These are phyloP conservation scores for Globisporangium lucens DNA, from an alignment of 352 stramenopile species.

Conservation along the genomic window DNA sequence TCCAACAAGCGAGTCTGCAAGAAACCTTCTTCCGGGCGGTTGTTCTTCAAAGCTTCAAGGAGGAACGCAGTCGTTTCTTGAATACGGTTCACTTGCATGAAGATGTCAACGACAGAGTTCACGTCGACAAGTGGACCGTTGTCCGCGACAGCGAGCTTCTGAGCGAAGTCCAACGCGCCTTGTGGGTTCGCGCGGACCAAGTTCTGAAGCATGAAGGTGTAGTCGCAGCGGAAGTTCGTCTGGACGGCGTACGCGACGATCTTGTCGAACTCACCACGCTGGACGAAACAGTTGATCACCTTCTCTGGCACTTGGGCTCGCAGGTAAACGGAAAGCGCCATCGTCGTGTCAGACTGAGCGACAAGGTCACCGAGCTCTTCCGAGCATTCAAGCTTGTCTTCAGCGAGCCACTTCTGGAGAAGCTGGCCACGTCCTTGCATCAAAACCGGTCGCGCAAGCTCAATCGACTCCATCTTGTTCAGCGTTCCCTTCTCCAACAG, in stretches of 20 bases:
- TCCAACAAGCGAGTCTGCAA: conserved; percentile 99
- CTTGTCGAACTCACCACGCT: conserved; percentile 99
- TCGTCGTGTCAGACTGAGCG: conserved; percentile 93
- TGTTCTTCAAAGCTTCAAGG: conserved; percentile 98
- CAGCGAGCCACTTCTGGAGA: conserved; percentile 99
- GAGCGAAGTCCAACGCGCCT: conserved; percentile 96
- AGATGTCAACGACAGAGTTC: conserved; percentile 98
- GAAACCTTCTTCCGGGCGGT: conserved; percentile 98
- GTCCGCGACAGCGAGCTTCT: conserved; percentile 96
- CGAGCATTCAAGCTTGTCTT: conserved; percentile 98
- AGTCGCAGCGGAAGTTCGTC: conserved; percentile 99
- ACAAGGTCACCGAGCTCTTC: conserved; percentile 98
- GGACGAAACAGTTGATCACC: conserved; percentile 99
- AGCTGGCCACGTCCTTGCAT: conserved; percentile 96
- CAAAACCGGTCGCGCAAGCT: conserved; percentile 97
- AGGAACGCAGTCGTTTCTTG: conserved; percentile 99
- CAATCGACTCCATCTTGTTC: conserved; percentile 99
- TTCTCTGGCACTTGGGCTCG: conserved; percentile 97
- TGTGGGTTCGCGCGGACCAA: conserved; percentile 98
- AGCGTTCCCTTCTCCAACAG: conserved; percentile 97
- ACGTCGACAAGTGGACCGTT: conserved; percentile 96
- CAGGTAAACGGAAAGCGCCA: conserved; percentile 98
- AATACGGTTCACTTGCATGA: conserved; percentile 98
- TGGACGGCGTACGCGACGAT: conserved; percentile 94
- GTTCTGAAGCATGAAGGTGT: conserved; percentile 99